A percentile compares a stretch with the other conserved stretches of the same genome.
These are phyloP conservation scores for Senna tora DNA, from an alignment of 306 rosid genomes.

Conservation along the genomic window DNA sequence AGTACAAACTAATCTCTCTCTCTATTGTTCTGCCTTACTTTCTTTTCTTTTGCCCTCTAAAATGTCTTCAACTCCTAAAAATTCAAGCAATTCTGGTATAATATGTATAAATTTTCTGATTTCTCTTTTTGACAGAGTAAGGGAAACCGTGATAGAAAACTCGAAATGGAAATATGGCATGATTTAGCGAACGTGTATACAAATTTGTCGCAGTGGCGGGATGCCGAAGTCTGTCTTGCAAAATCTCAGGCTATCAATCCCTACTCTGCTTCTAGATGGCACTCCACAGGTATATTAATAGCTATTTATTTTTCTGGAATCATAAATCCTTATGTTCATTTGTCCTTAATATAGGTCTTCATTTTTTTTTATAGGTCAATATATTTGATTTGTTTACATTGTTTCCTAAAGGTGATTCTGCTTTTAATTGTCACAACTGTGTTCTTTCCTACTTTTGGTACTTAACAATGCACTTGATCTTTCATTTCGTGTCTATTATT, in stretches of 20 bases:
- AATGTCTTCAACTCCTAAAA: not conserved
- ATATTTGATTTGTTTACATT: not conserved
- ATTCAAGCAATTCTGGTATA: slow-evolving; percentile 12
- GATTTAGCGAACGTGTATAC: slow-evolving; percentile 79
- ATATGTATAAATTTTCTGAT: slow-evolving; percentile 4
- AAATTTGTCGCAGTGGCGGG: slow-evolving; percentile 73
- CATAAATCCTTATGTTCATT: not conserved
- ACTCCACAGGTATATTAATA: slow-evolving; percentile 63
- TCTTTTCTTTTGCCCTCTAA: not conserved
- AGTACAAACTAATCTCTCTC: not conserved
- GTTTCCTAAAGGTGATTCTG: slow-evolving; percentile 5
- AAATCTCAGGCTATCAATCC: slow-evolving; percentile 78
- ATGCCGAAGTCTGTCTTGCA: slow-evolving; percentile 86
- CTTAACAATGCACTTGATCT: no score
- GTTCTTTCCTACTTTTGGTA: no score
- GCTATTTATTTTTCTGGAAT: not conserved
- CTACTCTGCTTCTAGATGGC: slow-evolving; percentile 88
- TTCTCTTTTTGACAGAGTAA: slow-evolving; percentile 49
- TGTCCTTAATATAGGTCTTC: not conserved
- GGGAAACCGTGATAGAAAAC: slow-evolving; percentile 58
- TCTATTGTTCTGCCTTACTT: not conserved
- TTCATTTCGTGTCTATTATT: no score
- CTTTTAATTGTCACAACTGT: not conserved
- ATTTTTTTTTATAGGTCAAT: not conserved
- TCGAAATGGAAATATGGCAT: slow-evolving; percentile 94